A percentile compares a stretch with the other conserved stretches of the same genome.
phyloP scores from a whole-genome alignment of 2,329 filamentous ascomycete genomes.

The Neophaeococcomyces mojaviensis region DNA sequence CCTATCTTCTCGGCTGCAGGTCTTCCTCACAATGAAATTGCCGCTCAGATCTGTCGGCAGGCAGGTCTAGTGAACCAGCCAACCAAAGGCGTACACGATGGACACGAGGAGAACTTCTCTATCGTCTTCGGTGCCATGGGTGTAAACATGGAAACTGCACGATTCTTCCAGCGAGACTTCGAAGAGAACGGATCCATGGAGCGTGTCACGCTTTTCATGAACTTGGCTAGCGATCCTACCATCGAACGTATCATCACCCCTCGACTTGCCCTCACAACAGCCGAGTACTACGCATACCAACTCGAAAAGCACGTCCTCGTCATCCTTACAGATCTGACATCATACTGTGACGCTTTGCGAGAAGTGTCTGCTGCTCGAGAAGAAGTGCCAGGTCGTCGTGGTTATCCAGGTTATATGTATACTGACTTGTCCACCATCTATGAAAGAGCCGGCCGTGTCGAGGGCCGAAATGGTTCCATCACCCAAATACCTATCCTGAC shows the following conservation, averaged over 20 bases:
- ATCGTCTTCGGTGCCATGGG: conserved; percentile 99
- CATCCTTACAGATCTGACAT: conserved; percentile 94
- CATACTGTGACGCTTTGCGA: conserved; percentile 97
- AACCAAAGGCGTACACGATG: conserved; percentile 93
- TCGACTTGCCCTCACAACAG: conserved; percentile 93
- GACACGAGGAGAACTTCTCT: conserved; percentile 98
- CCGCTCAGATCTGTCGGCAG: conserved; percentile 96
- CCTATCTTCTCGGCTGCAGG: conserved; percentile 97
- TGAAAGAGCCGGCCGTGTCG: conserved; percentile 95
- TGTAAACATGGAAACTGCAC: conserved; percentile 97
- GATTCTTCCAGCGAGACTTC: conserved; percentile 98
- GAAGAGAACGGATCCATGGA: conserved; percentile 99
- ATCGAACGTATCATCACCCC: conserved; percentile 99
- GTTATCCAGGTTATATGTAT: conserved; percentile 99
- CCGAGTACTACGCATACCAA: conserved; percentile 99
- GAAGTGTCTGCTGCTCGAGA: conserved; percentile 96
- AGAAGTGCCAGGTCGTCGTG: conserved; percentile 97
- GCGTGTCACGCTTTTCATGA: conserved; percentile 93
- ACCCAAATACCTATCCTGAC: conserved; percentile 98
- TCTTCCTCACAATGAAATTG: conserved; percentile 99
- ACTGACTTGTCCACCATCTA: conserved; percentile 99
- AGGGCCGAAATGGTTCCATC: conserved; percentile 94
- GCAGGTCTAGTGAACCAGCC: conserved; percentile 85
- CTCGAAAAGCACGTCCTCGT: conserved; percentile 99
- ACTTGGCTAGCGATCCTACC: conserved; percentile 97